phyloP scores from a whole-genome alignment of 1,284 basidiomycete species.

The Puccinia horiana region DNA sequence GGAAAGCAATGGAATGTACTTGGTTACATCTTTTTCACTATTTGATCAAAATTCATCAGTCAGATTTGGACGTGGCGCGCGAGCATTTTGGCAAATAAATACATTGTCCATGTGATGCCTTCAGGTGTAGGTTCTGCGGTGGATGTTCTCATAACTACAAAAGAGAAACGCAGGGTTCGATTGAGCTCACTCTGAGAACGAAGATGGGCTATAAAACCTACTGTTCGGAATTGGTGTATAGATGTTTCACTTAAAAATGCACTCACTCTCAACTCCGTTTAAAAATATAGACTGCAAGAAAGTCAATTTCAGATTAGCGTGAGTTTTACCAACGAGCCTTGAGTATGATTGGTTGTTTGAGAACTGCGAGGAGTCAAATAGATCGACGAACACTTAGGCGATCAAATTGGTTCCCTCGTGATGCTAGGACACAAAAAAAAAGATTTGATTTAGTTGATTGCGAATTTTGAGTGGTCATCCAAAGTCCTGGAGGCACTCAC shows the following conservation, averaged over 20 bases:
- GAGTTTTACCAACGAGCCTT: not conserved
- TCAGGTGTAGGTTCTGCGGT: constrained; percentile 40
- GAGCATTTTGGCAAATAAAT: not conserved
- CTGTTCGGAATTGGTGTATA: not conserved
- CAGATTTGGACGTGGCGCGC: not conserved
- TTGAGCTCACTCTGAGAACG: not conserved
- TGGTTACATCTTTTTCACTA: constrained; percentile 45
- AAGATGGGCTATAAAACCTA: not conserved
- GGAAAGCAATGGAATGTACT: constrained; percentile 40
- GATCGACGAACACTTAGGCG: constrained; percentile 35
- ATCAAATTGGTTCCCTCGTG: constrained; percentile 43
- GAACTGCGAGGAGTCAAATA: not conserved
- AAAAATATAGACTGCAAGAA: constrained; percentile 37
- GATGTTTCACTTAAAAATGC: not conserved
- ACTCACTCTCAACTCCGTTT: constrained; percentile 46
- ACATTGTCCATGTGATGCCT: constrained; percentile 50
- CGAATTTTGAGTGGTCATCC: not conserved
- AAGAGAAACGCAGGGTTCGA: not conserved
- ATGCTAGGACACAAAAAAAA: constrained; percentile 27
- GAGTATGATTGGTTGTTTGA: not conserved
- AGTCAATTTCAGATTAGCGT: not conserved
- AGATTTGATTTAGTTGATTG: not conserved
- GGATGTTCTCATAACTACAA: constrained; percentile 43
- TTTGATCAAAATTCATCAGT: not conserved
- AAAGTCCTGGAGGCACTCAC: not conserved